Evolutionary conservation across 2,329 filamentous ascomycete species (phyloP), one percentile per base, ranked within the genome.

Genomic region (Exophiala mesophila): DNA sequence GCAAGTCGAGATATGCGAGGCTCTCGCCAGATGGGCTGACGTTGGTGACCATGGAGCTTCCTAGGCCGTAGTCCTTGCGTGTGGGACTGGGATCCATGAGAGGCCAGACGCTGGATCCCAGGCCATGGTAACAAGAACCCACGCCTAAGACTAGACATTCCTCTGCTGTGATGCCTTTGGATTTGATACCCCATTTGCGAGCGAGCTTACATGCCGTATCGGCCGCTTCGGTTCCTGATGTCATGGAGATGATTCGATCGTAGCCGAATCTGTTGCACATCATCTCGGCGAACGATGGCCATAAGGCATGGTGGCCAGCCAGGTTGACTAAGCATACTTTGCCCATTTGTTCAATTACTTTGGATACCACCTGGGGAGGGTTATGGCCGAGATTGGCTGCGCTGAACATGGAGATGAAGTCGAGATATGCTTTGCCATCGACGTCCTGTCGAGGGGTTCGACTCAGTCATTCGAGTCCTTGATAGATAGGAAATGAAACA

Each of bases 311-410:
- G 76, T 96, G 83, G 71, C 96, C 96, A 36, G 90, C 90, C 47
- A 90, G 80, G 49, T 88, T 95, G 67, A 87, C 94, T 55, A 96
- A 78, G 1, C 89, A 95, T 59, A 97, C 71, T 31, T 88, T 82
- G 54, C 82, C 78, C 34, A 90, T 90, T 71, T 97, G 92, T 54
- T 95, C 86, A 26, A 79, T 80, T 48, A 98, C 73, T 12, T 88
- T 85, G 66, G 89, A 88, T 62, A 97, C 81, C 44, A 97, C 81
- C 69, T 94, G 88, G 4, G 92, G 92, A 69, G 97, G 89, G 69
- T 89, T 96, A 68, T 97, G 90, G 51, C 90, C 90, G 69, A 96
- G 90, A 73, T 97, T 96, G 62, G 96, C 88, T 49, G 90, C 90
- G 56, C 85, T 92, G 76, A 97, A 97, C 53, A 90, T 90, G 36